Evolutionary conservation across 2,329 filamentous ascomycete genomes (phyloP).

Genomic region (Dryadomyces quercivorus): DNA sequence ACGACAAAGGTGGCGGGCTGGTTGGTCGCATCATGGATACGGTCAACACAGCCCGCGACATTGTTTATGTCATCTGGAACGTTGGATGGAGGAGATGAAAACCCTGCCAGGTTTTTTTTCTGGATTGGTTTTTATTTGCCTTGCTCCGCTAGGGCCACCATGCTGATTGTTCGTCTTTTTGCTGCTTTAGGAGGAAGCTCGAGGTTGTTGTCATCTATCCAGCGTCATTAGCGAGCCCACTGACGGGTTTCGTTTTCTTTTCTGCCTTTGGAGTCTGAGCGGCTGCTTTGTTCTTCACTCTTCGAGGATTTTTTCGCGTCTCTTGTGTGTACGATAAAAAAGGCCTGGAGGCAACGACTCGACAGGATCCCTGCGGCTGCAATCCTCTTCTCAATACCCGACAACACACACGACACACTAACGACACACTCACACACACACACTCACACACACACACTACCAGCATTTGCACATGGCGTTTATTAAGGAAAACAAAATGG

Average conservation of each 20-base stretch:
- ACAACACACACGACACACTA: background rate
- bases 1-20: constrained; percentile 47
- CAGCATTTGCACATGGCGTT: background rate
- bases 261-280: background rate
- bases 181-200: constrained; percentile 11
- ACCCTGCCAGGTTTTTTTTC: background rate
- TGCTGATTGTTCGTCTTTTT: constrained; percentile 10
- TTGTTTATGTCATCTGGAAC: constrained; percentile 61
- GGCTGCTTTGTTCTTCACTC: background rate
- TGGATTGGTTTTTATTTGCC: background rate
- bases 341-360: background rate
- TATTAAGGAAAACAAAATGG: background rate
- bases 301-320: background rate
- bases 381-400: no score
- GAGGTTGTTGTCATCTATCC: constrained; percentile 10
- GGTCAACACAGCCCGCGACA: constrained; percentile 59
- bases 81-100: constrained; percentile 48
- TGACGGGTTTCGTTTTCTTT: constrained; percentile 3
- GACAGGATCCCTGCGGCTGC: no score
- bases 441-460: background rate
- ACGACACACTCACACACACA: background rate
- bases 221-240: constrained; percentile 4
- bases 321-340: background rate
- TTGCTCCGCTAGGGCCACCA: background rate
- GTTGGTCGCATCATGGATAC: constrained; percentile 74